These are phyloP conservation scores for Aspergillus unguis DNA, from an alignment of 2,329 filamentous ascomycete genomes.

Conservation along the genomic window DNA sequence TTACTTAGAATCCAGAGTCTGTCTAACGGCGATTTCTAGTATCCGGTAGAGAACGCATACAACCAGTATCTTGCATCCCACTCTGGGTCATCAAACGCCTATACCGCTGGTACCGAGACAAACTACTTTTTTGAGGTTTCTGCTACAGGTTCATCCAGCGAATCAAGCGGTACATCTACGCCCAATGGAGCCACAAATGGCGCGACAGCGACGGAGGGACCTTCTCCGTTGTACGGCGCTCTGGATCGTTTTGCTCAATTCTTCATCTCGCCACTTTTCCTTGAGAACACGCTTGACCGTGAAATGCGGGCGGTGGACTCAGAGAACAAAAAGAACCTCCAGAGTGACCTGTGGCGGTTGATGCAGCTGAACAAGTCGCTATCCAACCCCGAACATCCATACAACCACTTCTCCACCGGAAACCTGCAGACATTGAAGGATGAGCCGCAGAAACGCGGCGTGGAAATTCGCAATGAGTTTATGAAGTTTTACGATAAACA, in stretches of 20 bases:
- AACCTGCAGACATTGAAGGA: conserved; percentile 84
- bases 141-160: conserved; percentile 60
- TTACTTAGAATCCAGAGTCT: not conserved
- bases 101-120: conserved; percentile 87
- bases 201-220: conserved; percentile 16
- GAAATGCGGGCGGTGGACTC: conserved; percentile 88
- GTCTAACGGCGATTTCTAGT: conserved; percentile 47
- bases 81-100: conserved; percentile 91
- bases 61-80: conserved; percentile 86
- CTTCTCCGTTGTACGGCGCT: conserved; percentile 71
- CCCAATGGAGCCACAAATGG: conserved; percentile 27
- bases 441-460: conserved; percentile 70
- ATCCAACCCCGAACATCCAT: conserved; percentile 84
- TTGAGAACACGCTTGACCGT: conserved; percentile 78
- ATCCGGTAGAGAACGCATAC: conserved; percentile 92
- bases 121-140: conserved; percentile 98
- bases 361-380: conserved; percentile 84
- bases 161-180: conserved; percentile 25
- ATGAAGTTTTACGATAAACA: conserved; percentile 86
- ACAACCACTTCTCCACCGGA: conserved; percentile 87
- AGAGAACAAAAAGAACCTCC: conserved; percentile 96
- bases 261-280: conserved; percentile 83
- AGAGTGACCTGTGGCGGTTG: conserved; percentile 83
- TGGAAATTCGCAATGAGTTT: conserved; percentile 86
- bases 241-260: conserved; percentile 92